Evolutionary conservation across 176 grass and related monocot species (phyloP), one percentile per base, ranked within the genome.

Genomic region (Avena insularis): DNA sequence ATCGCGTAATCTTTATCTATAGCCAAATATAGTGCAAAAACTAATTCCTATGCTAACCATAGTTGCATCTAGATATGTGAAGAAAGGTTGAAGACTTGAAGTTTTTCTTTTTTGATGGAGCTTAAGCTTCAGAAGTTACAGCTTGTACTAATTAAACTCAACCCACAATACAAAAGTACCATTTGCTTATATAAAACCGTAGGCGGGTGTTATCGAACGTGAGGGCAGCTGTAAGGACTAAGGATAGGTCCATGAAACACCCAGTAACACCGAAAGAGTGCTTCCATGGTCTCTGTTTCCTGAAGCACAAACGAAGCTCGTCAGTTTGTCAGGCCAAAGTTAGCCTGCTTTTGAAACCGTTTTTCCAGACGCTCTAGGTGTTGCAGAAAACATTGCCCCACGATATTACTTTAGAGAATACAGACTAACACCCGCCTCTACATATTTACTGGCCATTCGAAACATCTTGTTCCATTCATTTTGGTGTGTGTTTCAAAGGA

Each of bases 81-180:
- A 19, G 15, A 47, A 72, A 43, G 56, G 1, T 50, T 43, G 40
- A 40, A 53, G 51, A 19, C 4, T n/a, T 36, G 40, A 12, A n/a
- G 3, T 5, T 43, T 43, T 5, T 12, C 53, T 25, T 43, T 65
- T 70, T 19, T 88, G 36, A 59, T 62, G 10, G 17, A 83, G 23
- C 73, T 75, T 83, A 46, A 73, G 29, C 45, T 85, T 78, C 12
- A 23, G 6, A 79, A 57, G 54, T 12, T 75, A 43, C n/a, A 20
- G 5, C 0, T 33, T 79, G 82, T 61, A 50, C 59, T 68, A 49
- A 25, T 88, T 64, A 27, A 40, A 43, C 54, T 71, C 13, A 50
- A 59, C 12, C 78, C 8, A 79, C 45, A 27, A 14, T 48, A 33
- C 12, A 33, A 47, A 20, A 80, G 67, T 31, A 7, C 12, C 11